Conservation (phyloP, 345 rosid genomes). For the Gynandropsis gynandra region DNA sequence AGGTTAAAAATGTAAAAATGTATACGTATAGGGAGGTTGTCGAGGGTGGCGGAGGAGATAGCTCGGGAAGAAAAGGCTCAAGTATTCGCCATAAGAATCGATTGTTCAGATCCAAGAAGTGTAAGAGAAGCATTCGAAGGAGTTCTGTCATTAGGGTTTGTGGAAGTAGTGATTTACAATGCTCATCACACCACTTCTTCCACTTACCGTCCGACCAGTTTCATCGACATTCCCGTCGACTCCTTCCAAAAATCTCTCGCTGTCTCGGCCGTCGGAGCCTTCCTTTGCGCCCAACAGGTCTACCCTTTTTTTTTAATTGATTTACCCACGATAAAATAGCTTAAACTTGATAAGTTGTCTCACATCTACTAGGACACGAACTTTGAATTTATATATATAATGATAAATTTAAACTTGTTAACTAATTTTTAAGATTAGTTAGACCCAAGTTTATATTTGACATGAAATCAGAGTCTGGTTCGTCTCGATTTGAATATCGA, state of each 20-base stretch:
- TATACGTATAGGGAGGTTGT: conserved; percentile 45
- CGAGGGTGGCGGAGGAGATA: conserved; percentile 86
- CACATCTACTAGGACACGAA: too few relatives aligned
- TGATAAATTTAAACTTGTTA: background rate
- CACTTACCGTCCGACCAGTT: conserved; percentile 42
- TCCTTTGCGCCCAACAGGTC: conserved; percentile 86
- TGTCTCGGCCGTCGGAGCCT: conserved; percentile 67
- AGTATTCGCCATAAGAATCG: conserved; percentile 90
- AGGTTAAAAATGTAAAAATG: background rate
- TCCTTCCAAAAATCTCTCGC: conserved; percentile 73
- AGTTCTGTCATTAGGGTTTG: conserved; percentile 81
- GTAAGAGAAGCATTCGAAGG: conserved; percentile 94
- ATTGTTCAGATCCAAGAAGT: conserved; percentile 79
- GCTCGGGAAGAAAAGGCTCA: conserved; percentile 92
- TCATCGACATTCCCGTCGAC: conserved; percentile 56
- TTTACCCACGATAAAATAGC: too few relatives aligned
- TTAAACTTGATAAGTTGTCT: too few relatives aligned
- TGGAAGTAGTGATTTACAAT: conserved; percentile 85
- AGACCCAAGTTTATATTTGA: too few relatives aligned
- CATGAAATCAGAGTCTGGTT: too few relatives aligned
- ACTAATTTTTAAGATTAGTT: too few relatives aligned
- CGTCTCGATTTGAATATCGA: too few relatives aligned
- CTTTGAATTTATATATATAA: background rate
- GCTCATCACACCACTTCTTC: conserved; percentile 49
- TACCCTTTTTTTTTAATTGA: background rate